Base-by-base conservation (phyloP, 192 early-diverging fungal genomes). In the Thoreauomyces humboldtii region DNA sequence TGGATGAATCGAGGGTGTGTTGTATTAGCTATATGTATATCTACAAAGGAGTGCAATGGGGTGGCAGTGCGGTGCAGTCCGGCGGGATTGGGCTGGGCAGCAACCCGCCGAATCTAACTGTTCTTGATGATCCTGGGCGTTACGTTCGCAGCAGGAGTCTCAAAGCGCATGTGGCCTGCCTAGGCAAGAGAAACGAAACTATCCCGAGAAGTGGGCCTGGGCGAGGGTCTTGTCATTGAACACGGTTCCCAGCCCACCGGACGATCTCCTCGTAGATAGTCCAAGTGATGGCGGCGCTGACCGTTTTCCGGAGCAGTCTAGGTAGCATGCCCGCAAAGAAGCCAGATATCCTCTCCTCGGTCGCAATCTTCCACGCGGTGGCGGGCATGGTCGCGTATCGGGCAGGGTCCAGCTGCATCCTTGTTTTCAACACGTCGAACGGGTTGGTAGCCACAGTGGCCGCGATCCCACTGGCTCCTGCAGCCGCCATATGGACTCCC, bases 391-490 rank as follows among this genome's bases (percentile, higher is more conserved):
- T 85, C 48, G 46, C 65, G 71, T 95, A 94, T 36, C 84, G 78
- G 2, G 59, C 52, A 34, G 93, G 93, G 31, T 89, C 87, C 32
- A 97, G 74, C 61, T 97, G 95, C 81, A 97, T 91, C 19, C 93
- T 81, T 19, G 95, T 97, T 63, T 93, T 94, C 43, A 94, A 72
- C 81, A 95, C 82, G 56, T 97, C 95, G 70, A 97, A 97, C 6
- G 95, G 95, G 59, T 97, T 91, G 0, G 95, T 97, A 34, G 91
- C 46, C 7, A 83, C 76, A 33, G 93, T 92, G 0, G 93, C 89
- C 1, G 81, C 60, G 17, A 91, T 71, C 0, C 94, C 91, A 4
- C 86, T 85, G 5, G 83, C 44, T 7, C 91, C 69, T 29, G 87
- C 88, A 28, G 81, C 70, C 35, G 78, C 76, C 66, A 88, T 87